phyloP scores from a whole-genome alignment of 495 filamentous ascomycete species.

The Neurospora terricola region DNA sequence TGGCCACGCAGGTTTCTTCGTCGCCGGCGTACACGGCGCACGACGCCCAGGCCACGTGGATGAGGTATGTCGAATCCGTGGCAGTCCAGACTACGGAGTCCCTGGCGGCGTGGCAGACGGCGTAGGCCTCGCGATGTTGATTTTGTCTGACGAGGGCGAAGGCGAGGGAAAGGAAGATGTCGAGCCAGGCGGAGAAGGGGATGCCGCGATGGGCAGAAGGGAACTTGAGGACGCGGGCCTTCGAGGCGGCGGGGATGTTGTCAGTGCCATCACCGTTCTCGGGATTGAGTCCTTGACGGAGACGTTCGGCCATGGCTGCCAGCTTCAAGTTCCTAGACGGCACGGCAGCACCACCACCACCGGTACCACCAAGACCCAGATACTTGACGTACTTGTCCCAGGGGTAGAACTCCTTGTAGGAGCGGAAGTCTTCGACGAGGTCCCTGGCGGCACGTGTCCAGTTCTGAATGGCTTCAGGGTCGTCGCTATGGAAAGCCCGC shows the following conservation, averaged over 20 bases:
- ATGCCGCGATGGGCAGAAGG: conserved; percentile 68
- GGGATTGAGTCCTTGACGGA: conserved; percentile 39
- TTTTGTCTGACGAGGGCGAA: conserved; percentile 54
- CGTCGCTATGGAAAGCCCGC: conserved; percentile 40
- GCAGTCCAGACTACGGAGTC: conserved; percentile 73
- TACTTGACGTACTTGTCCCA: conserved; percentile 61
- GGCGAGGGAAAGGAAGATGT: conserved; percentile 83
- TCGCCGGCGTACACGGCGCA: conserved; percentile 76
- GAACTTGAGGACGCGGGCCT: conserved; percentile 17
- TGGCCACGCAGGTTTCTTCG: conserved; percentile 60
- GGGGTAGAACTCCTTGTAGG: conserved; percentile 67
- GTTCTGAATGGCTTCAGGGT: conserved; percentile 38
- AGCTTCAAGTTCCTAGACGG: conserved; percentile 48
- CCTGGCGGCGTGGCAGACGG: conserved; percentile 59
- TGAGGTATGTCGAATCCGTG: conserved; percentile 53
- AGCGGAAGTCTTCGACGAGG: conserved; percentile 70
- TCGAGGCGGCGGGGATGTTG: not conserved
- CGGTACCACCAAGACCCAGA: conserved; percentile 49
- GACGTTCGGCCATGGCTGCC: conserved; percentile 58
- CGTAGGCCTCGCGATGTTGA: conserved; percentile 57
- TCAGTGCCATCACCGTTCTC: conserved; percentile 15
- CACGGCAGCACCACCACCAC: conserved; percentile 34
- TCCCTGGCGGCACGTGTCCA: conserved; percentile 70
- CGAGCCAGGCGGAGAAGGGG: conserved; percentile 71
- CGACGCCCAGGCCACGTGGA: conserved; percentile 73